phyloP scores from a whole-genome alignment of 495 filamentous ascomycete genomes.

The Neurospora sp. region DNA sequence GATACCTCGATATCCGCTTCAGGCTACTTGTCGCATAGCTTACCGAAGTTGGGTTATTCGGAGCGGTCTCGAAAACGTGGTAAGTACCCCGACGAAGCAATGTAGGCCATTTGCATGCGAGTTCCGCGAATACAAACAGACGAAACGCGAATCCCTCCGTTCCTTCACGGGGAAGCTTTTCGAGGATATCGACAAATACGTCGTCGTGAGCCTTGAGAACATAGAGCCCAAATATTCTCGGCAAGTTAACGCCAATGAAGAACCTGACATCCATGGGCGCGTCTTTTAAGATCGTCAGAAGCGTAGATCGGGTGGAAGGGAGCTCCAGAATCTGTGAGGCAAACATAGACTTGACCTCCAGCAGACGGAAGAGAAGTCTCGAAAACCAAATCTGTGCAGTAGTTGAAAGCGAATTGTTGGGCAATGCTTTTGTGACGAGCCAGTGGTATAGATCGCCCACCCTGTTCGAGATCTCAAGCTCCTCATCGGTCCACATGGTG shows the following conservation, averaged over 20 bases:
- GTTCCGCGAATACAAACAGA: slow-evolving; percentile 58
- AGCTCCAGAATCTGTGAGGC: slow-evolving; percentile 38
- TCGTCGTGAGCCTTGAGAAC: slow-evolving; percentile 68
- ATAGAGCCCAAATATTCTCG: slow-evolving; percentile 71
- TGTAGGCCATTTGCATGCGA: slow-evolving; percentile 75
- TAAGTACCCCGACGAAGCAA: slow-evolving; percentile 77
- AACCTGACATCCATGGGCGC: slow-evolving; percentile 67
- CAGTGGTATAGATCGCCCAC: slow-evolving; percentile 72
- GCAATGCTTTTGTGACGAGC: slow-evolving; percentile 56
- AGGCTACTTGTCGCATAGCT: slow-evolving; percentile 65
- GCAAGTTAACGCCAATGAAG: slow-evolving; percentile 54
- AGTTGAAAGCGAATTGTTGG: slow-evolving; percentile 54
- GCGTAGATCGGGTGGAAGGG: slow-evolving; percentile 60
- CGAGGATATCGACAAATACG: slow-evolving; percentile 68
- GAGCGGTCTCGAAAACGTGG: slow-evolving; percentile 84
- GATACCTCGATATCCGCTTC: slow-evolving; percentile 47
- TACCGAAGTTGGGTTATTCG: slow-evolving; percentile 49
- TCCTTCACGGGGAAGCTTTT: slow-evolving; percentile 60
- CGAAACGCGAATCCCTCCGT: slow-evolving; percentile 79
- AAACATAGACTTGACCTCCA: slow-evolving; percentile 56
- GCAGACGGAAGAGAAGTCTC: slow-evolving; percentile 54
- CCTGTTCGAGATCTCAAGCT: slow-evolving; percentile 45
- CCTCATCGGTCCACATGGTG: slow-evolving; percentile 49
- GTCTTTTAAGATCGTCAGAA: slow-evolving; percentile 60
- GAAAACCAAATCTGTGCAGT: slow-evolving; percentile 57